Evolutionary conservation across 768 basidiomycete genomes (phyloP).

Genomic region (Astraeus odoratus): DNA sequence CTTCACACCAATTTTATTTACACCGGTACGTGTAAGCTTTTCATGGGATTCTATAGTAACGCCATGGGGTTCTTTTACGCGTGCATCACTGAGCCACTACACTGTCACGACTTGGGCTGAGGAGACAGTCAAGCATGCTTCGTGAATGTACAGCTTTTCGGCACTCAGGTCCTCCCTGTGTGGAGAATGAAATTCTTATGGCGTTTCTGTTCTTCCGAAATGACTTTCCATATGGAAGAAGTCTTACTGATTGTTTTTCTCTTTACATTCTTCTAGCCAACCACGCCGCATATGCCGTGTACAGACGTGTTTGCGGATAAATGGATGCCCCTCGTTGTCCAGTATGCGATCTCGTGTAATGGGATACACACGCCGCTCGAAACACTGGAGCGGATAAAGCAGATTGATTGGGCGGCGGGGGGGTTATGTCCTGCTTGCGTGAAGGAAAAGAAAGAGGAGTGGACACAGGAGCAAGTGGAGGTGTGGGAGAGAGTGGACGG

Average conservation of each 20-base stretch:
- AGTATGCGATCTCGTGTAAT: constrained; percentile 53
- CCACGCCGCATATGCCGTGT: constrained; percentile 67
- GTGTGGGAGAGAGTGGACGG: constrained; percentile 57
- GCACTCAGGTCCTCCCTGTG: too few species aligned
- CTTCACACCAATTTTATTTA: constrained; percentile 70
- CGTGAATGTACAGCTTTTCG: too few species aligned
- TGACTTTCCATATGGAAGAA: too few species aligned
- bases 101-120: too few species aligned
- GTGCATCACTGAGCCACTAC: too few species aligned
- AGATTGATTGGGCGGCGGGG: constrained; percentile 47
- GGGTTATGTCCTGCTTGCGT: constrained; percentile 58
- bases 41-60: too few species aligned
- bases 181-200: too few species aligned
- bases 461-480: constrained; percentile 50
- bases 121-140: too few species aligned
- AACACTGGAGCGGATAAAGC: constrained; percentile 54
- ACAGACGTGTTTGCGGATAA: constrained; percentile 64
- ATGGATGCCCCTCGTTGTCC: constrained; percentile 68
- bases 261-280: constrained; percentile 24
- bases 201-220: too few species aligned
- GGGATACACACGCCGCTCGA: constrained; percentile 70
- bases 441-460: constrained; percentile 54
- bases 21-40: constrained; percentile 33
- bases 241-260: background rate
- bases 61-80: too few species aligned